phyloP scores from a whole-genome alignment of 345 rosid genomes.

The Limnanthes douglasii region DNA sequence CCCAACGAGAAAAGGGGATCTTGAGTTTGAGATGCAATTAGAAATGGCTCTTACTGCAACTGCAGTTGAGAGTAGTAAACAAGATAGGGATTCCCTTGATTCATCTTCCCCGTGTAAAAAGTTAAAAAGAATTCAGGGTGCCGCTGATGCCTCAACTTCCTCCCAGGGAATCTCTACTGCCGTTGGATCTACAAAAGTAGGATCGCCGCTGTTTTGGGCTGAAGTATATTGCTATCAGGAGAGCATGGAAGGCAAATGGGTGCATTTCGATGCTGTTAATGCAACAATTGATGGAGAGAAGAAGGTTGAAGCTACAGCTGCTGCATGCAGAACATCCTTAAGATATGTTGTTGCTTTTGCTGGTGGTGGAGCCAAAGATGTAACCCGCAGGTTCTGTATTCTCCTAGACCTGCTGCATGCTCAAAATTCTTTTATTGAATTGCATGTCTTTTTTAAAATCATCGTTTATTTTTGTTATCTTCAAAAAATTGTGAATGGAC shows the following conservation, averaged over 20 bases:
- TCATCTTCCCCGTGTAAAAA: constrained; percentile 25
- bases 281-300: constrained; percentile 61
- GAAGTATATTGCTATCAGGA: constrained; percentile 83
- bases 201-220: constrained; percentile 82
- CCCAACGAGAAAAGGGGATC: constrained; percentile 65
- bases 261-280: constrained; percentile 74
- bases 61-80: constrained; percentile 17
- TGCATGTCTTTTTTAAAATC: constrained; percentile 1
- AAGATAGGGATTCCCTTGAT: constrained; percentile 7
- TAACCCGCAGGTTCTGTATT: constrained; percentile 74
- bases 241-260: constrained; percentile 80
- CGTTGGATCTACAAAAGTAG: constrained; percentile 71
- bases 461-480: neutral
- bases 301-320: constrained; percentile 68
- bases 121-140: constrained; percentile 16
- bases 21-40: constrained; percentile 79
- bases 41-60: constrained; percentile 89
- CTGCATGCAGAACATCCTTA: constrained; percentile 58
- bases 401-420: neutral
- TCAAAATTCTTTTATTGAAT: constrained; percentile 1
- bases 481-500: neutral
- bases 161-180: constrained; percentile 63
- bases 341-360: constrained; percentile 91
- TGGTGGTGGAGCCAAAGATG: constrained; percentile 89
- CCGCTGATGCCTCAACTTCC: constrained; percentile 20